Conservation (phyloP, 2,329 filamentous ascomycete genomes). For the Lecanosticta acicola region DNA sequence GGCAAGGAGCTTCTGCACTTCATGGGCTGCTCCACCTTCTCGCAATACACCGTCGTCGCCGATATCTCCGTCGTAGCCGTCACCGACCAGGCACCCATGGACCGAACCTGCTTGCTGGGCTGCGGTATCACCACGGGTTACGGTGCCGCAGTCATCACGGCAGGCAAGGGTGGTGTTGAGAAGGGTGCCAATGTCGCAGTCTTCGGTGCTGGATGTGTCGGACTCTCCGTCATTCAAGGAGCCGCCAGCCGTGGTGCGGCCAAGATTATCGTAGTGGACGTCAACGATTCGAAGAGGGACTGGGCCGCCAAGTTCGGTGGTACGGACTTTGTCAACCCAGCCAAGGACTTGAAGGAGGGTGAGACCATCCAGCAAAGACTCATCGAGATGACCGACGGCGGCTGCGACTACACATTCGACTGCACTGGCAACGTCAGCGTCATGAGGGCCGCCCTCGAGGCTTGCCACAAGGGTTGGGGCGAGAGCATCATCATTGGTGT, state of each 20-base stretch:
- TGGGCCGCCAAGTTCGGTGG: constrained; percentile 94
- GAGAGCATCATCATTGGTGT: constrained; percentile 97
- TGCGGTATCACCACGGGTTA: constrained; percentile 99
- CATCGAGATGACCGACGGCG: constrained; percentile 95
- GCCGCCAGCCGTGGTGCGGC: constrained; percentile 75
- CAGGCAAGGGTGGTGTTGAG: constrained; percentile 63
- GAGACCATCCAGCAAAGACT: constrained; percentile 88
- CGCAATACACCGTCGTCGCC: constrained; percentile 96
- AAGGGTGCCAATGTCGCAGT: constrained; percentile 83
- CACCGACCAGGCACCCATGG: constrained; percentile 84
- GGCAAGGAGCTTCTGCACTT: constrained; percentile 95
- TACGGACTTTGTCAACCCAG: constrained; percentile 94
- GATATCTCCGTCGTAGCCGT: constrained; percentile 97
- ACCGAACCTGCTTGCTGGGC: constrained; percentile 90
- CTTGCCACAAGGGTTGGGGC: constrained; percentile 99
- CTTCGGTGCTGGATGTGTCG: constrained; percentile 94
- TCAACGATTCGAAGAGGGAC: constrained; percentile 85
- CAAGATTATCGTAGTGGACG: constrained; percentile 71
- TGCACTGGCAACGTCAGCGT: constrained; percentile 96
- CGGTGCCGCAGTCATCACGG: constrained; percentile 89
- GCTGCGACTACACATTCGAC: constrained; percentile 98
- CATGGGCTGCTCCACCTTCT: constrained; percentile 99
- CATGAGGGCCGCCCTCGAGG: constrained; percentile 92
- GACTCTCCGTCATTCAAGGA: constrained; percentile 90
- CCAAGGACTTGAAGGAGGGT: constrained; percentile 52